These are phyloP conservation scores for Fusarium albidum DNA, from an alignment of 2,329 filamentous ascomycete species.

Conservation along the genomic window DNA sequence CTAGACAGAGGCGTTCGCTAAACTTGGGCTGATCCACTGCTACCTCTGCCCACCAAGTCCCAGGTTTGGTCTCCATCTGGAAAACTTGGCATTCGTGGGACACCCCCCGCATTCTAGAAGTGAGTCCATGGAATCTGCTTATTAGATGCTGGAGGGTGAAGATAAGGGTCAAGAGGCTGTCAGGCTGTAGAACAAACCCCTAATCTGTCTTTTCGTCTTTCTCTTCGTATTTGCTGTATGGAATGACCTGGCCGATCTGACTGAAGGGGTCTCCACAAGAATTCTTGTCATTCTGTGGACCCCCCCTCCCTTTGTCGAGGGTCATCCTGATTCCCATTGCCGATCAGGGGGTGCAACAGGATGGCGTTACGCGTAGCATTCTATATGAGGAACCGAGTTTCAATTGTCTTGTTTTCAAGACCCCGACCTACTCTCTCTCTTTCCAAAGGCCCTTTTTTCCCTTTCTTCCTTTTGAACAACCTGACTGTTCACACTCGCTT, in stretches of 20 bases:
- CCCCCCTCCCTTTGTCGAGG: not conserved
- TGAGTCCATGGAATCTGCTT: no score
- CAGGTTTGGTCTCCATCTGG: no score
- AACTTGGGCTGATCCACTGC: no score
- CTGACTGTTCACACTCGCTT: not conserved
- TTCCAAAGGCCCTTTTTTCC: not conserved
- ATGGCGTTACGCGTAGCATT: not conserved
- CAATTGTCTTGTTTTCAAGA: not conserved
- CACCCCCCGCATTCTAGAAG: no score
- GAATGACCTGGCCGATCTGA: not conserved
- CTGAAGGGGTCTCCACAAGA: not conserved
- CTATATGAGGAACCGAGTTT: conserved; percentile 7
- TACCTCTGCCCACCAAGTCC: no score
- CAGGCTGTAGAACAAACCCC: no score
- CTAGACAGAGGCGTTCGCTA: no score
- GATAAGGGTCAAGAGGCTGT: no score
- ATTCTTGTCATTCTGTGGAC: conserved; percentile 2
- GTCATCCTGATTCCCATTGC: conserved; percentile 9
- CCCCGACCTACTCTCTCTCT: not conserved
- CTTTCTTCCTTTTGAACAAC: not conserved
- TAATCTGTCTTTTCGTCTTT: no score
- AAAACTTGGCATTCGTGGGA: no score
- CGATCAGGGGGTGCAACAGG: not conserved
- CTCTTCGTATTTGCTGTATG: no score
- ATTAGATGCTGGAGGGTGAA: no score